Evolutionary conservation across 148 eudicot species (phyloP).

Genomic region (Amaranthus palmeri): DNA sequence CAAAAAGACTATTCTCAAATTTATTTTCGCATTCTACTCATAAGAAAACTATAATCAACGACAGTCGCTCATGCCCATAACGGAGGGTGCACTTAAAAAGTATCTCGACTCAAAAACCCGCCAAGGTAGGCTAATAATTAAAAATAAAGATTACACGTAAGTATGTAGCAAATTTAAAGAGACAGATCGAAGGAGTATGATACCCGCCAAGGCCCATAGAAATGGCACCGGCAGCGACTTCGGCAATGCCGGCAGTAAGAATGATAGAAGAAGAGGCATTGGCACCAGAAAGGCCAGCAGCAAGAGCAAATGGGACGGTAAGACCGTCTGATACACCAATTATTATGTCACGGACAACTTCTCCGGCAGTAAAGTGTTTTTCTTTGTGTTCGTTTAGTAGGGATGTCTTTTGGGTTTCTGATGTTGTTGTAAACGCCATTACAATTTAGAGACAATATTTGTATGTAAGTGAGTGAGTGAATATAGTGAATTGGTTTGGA

Average conservation of each 20-base stretch:
- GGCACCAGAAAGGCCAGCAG: conserved; percentile 90
- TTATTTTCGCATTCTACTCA: too few relatives aligned
- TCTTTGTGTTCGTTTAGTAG: conserved; percentile 59
- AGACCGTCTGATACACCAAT: conserved; percentile 97
- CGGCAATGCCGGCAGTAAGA: conserved; percentile 91
- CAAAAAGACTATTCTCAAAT: too few relatives aligned
- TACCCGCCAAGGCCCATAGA: conserved; percentile 99
- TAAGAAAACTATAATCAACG: too few relatives aligned
- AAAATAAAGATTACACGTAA: too few relatives aligned
- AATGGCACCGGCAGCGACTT: conserved; percentile 94
- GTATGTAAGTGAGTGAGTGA: not conserved
- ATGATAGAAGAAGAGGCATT: conserved; percentile 76
- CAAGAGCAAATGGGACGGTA: conserved; percentile 90
- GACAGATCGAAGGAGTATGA: not conserved
- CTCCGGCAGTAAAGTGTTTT: conserved; percentile 85
- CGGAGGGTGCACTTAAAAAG: too few relatives aligned
- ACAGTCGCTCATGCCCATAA: too few relatives aligned
- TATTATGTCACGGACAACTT: conserved; percentile 83
- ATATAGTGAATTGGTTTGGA: not conserved
- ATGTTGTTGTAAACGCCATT: conserved; percentile 19
- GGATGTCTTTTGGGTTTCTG: conserved; percentile 25
- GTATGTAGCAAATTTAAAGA: too few relatives aligned
- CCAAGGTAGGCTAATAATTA: too few relatives aligned
- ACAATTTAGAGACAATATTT: too few relatives aligned
- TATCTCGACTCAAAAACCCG: too few relatives aligned